A percentile compares a stretch with the other conserved stretches of the same genome.
Evolutionary conservation across 192 early-diverging fungal species (phyloP).

Genomic region (Ambispora gerdemannii): DNA sequence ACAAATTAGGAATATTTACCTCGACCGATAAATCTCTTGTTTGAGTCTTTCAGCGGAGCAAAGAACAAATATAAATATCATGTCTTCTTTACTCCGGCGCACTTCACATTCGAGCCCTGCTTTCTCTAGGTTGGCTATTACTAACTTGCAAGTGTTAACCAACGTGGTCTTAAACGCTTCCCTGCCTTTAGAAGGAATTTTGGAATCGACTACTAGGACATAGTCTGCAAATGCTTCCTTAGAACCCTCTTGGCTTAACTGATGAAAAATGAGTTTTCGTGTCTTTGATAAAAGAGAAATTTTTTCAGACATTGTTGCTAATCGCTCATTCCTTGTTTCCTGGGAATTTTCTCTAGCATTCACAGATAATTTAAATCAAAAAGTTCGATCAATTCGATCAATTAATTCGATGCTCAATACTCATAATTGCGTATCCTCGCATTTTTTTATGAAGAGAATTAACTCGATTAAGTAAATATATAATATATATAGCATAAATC

Average conservation of each 20-base stretch:
- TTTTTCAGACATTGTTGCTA: too few relatives aligned
- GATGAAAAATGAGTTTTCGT: slow-evolving; percentile 8
- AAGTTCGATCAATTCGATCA: too few relatives aligned
- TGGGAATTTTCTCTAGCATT: too few relatives aligned
- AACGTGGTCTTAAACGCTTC: background rate
- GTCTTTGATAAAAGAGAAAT: too few relatives aligned
- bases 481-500: too few relatives aligned
- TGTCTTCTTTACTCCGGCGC: slow-evolving; percentile 48
- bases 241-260: background rate
- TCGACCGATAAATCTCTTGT: slow-evolving; percentile 41
- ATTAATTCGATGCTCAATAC: too few relatives aligned
- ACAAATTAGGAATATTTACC: too few relatives aligned
- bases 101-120: slow-evolving; percentile 67
- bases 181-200: background rate
- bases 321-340: too few relatives aligned
- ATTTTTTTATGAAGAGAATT: too few relatives aligned
- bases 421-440: too few relatives aligned
- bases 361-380: too few relatives aligned
- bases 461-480: too few relatives aligned
- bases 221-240: slow-evolving; percentile 23
- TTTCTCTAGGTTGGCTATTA: slow-evolving; percentile 51
- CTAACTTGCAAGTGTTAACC: slow-evolving; percentile 41
- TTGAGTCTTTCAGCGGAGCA: slow-evolving; percentile 57
- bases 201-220: background rate
- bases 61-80: slow-evolving; percentile 64